These are phyloP conservation scores for Fonsecaea monophora DNA, from an alignment of 2,329 filamentous ascomycete genomes.

Conservation along the genomic window DNA sequence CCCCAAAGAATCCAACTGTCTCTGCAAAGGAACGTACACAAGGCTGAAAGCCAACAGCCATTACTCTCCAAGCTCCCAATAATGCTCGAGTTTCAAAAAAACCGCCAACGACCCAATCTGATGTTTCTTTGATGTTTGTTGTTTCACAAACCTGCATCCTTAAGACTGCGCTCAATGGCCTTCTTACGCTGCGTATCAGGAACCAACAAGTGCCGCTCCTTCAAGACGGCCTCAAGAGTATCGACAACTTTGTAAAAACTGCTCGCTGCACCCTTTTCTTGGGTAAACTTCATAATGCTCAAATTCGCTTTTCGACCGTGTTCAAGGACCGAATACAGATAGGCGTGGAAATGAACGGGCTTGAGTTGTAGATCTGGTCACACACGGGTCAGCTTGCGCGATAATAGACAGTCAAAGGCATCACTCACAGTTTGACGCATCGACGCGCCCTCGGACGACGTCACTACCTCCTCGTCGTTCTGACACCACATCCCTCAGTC, in stretches of 20 bases:
- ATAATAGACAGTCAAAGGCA: conserved; percentile 19
- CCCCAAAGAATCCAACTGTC: conserved; percentile 18
- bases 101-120: conserved; percentile 18
- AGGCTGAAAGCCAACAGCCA: conserved; percentile 17
- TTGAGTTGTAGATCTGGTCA: conserved; percentile 76
- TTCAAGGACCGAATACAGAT: conserved; percentile 88
- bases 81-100: conserved; percentile 3
- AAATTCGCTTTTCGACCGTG: conserved; percentile 78
- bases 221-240: conserved; percentile 73
- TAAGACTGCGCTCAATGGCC: conserved; percentile 64
- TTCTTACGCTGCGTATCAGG: conserved; percentile 69
- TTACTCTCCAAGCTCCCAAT: conserved; percentile 14
- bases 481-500: conserved; percentile 78
- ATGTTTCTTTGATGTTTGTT: background rate
- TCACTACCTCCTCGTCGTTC: conserved; percentile 82
- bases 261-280: conserved; percentile 88
- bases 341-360: conserved; percentile 83
- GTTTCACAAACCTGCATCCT: conserved; percentile 37
- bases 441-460: conserved; percentile 70
- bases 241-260: conserved; percentile 86
- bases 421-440: conserved; percentile 76
- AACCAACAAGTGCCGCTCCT: conserved; percentile 70
- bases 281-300: conserved; percentile 82
- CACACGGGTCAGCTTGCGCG: conserved; percentile 32
- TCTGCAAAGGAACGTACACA: conserved; percentile 32